These are phyloP conservation scores for Basipetospora chlamydospora DNA, from an alignment of 2,329 filamentous ascomycete genomes.

Conservation along the genomic window DNA sequence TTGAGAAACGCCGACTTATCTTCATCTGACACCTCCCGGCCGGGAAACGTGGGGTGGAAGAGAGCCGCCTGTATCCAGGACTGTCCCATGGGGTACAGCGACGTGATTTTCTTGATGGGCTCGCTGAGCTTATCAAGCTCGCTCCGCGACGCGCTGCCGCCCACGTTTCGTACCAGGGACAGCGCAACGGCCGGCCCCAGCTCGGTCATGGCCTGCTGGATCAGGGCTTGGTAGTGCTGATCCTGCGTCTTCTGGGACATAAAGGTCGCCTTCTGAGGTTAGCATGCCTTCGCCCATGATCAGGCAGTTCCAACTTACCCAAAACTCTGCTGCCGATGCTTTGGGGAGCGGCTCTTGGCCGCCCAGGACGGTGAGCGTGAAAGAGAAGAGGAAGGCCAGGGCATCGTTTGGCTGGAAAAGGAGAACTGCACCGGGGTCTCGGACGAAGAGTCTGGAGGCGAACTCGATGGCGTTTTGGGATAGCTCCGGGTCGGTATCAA, in stretches of 20 bases:
- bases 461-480: slow-evolving; percentile 63
- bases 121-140: slow-evolving; percentile 59
- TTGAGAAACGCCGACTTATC: slow-evolving; percentile 53
- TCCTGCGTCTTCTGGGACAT: slow-evolving; percentile 28
- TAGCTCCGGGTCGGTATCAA: slow-evolving; percentile 59
- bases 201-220: slow-evolving; percentile 36
- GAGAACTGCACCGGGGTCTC: slow-evolving; percentile 47
- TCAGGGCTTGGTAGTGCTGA: slow-evolving; percentile 26
- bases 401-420: slow-evolving; percentile 37
- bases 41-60: slow-evolving; percentile 39
- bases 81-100: slow-evolving; percentile 38
- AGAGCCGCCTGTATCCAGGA: slow-evolving; percentile 50
- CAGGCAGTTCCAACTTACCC: slow-evolving; percentile 34
- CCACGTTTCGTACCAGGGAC: slow-evolving; percentile 49
- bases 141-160: slow-evolving; percentile 53
- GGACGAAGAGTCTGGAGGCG: slow-evolving; percentile 46
- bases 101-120: slow-evolving; percentile 54
- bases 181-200: slow-evolving; percentile 47
- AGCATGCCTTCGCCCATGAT: not conserved
- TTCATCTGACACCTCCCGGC: slow-evolving; percentile 38
- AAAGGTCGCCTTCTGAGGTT: slow-evolving; percentile 32
- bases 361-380: slow-evolving; percentile 54
- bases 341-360: slow-evolving; percentile 65
- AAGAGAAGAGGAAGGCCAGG: slow-evolving; percentile 55
- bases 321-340: slow-evolving; percentile 58